Evolutionary conservation across 148 eudicot species (phyloP), one percentile per base, ranked within the genome.

Genomic region (Heliamphora exappendiculata): DNA sequence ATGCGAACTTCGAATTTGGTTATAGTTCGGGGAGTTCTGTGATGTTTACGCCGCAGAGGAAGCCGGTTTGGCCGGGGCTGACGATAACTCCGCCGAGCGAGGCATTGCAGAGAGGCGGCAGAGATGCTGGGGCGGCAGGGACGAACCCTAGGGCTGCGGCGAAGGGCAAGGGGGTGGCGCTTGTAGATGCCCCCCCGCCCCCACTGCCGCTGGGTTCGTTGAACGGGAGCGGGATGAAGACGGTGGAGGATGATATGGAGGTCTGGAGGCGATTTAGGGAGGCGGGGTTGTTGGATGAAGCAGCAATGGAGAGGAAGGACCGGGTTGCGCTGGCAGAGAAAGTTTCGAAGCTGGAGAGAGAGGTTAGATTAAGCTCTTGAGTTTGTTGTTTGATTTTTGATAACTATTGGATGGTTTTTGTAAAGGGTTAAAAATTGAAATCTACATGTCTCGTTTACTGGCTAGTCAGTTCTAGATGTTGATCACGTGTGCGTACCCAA

Each of bases 241-340:
- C 47, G 89, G 72, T n/a, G 8, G 69, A 45, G 8, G 86, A 76
- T 16, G 82, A 79, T 75, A 55, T 55, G 78, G 94, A 88, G 68
- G 97, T 91, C 79, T 91, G 98, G 98, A 87, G 81, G 77, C 71
- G 88, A 88, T 93, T 91, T 80, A 86, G 82, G 77, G 93, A 93
- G 78, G 94, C 76, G 11, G 98, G 98, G 36, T 79, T 93, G 78
- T 72, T 91, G 79, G 97, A 91, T 68, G 87, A 85, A 45, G 84
- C 84, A 17, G 76, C 81, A 4, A 73, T 93, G 82, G 90, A 85
- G 82, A 78, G 78, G 84, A 88, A 76, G 54, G 98, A 93, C 51
- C 76, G 74, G n/a, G 87, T 78, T 1, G 97, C 90, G 8, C 44
- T 85, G 62, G 44, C 73, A 49, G 81, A 84, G 36, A 90, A 54